phyloP scores from a whole-genome alignment of 1,284 basidiomycete species.

The Cryptococcus maquisensis region DNA sequence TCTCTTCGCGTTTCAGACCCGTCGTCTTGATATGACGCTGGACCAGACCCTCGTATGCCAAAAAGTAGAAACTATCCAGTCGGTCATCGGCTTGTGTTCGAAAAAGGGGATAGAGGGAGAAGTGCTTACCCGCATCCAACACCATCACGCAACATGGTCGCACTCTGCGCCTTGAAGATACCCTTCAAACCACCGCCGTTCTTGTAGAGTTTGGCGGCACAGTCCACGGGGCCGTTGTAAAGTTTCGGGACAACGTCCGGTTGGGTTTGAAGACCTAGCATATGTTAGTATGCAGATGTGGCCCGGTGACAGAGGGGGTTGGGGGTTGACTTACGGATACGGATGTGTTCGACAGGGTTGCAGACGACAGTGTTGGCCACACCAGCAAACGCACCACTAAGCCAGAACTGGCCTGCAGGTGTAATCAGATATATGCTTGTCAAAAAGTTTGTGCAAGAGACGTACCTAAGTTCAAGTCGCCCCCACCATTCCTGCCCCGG shows the following conservation, averaged over 20 bases:
- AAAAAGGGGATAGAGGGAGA: neutral
- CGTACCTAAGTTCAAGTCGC: conserved; percentile 31
- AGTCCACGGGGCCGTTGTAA: conserved; percentile 81
- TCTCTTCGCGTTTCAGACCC: conserved; percentile 66
- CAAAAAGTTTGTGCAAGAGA: neutral
- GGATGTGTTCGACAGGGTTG: conserved; percentile 94
- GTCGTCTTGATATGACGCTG: conserved; percentile 72
- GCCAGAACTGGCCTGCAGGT: conserved; percentile 61
- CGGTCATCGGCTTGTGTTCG: neutral
- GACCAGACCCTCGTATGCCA: conserved; percentile 87
- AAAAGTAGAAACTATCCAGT: conserved; percentile 69
- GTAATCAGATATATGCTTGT: neutral
- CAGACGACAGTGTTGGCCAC: conserved; percentile 88
- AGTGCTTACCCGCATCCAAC: conserved; percentile 63
- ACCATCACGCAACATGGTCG: conserved; percentile 83
- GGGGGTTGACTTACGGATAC: conserved; percentile 68
- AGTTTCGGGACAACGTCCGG: conserved; percentile 61
- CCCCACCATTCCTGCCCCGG: conserved; percentile 18
- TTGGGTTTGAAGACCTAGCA: conserved; percentile 78
- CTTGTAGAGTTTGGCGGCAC: conserved; percentile 70
- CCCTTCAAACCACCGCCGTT: conserved; percentile 73
- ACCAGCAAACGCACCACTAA: conserved; percentile 77
- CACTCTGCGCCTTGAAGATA: conserved; percentile 87
- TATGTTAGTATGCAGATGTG: neutral
- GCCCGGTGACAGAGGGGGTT: neutral